Evolutionary conservation across 306 rosid species (phyloP).

Genomic region (Cyclanthera cordifolia): DNA sequence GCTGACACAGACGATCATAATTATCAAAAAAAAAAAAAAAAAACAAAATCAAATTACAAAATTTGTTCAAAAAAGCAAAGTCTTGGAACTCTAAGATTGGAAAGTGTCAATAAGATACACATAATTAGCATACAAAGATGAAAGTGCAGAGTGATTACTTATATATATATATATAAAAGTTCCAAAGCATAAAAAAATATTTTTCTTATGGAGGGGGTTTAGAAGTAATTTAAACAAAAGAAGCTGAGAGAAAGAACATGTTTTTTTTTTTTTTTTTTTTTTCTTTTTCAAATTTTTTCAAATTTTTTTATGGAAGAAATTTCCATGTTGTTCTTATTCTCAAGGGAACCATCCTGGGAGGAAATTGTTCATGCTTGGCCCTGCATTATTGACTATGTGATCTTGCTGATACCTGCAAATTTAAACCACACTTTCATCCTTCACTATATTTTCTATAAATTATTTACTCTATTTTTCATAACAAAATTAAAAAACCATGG

Average conservation of each 20-base stretch:
- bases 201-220: too few relatives aligned
- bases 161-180: slow-evolving; percentile 3
- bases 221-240: too few relatives aligned
- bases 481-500: too few relatives aligned
- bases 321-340: not conserved
- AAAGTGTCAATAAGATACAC: not conserved
- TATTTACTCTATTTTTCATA: not conserved
- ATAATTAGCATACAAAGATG: not conserved
- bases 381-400: slow-evolving; percentile 53
- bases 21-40: not conserved
- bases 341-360: slow-evolving; percentile 82
- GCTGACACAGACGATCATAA: not conserved
- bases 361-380: slow-evolving; percentile 83
- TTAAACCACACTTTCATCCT: not conserved
- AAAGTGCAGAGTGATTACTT: not conserved
- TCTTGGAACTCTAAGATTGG: not conserved
- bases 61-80: not conserved
- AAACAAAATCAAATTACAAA: slow-evolving; percentile 8
- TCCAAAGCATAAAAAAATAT: too few relatives aligned
- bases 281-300: too few relatives aligned
- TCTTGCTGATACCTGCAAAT: slow-evolving; percentile 61
- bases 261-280: not conserved
- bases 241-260: slow-evolving; percentile 3
- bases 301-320: not conserved
- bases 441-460: too few relatives aligned